Percentiles rank a stretch among this genome's conserved stretches.
These are phyloP conservation scores for Endotrypanum monterogeii DNA, from an alignment of 208 protist genomes.

Conservation along the genomic window DNA sequence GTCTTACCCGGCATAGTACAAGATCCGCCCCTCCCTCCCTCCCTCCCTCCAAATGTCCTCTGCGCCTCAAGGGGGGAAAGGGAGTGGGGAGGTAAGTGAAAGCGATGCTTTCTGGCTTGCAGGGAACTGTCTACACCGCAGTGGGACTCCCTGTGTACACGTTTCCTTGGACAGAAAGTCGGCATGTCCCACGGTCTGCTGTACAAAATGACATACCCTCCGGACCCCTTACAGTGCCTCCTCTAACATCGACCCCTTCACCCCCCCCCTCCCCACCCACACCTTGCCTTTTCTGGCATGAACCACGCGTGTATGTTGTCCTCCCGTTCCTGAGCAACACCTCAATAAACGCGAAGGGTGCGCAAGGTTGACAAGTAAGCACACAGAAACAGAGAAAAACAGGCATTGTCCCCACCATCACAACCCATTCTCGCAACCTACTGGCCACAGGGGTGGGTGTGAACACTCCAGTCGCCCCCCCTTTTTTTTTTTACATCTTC, in stretches of 20 bases:
- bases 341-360: neutral
- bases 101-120: neutral
- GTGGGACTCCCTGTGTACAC: neutral
- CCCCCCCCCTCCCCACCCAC: neutral
- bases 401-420: slow-evolving; percentile 1
- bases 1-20: neutral
- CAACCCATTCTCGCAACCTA: neutral
- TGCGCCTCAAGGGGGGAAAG: too few species aligned
- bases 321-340: neutral
- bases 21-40: too few species aligned
- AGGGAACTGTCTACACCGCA: neutral
- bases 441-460: neutral
- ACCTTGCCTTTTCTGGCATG: neutral
- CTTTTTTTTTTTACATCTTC: slow-evolving; percentile 26
- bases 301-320: neutral
- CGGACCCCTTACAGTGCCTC: neutral
- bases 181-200: neutral
- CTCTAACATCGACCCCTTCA: neutral
- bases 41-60: neutral
- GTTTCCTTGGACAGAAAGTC: neutral
- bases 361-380: neutral
- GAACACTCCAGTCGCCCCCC: slow-evolving; percentile 1
- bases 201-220: neutral
- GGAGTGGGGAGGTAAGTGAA: neutral
- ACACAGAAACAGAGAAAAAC: neutral